Evolutionary conservation across 352 stramenopile genomes (phyloP).

Genomic region (Lagenidium giganteum): DNA sequence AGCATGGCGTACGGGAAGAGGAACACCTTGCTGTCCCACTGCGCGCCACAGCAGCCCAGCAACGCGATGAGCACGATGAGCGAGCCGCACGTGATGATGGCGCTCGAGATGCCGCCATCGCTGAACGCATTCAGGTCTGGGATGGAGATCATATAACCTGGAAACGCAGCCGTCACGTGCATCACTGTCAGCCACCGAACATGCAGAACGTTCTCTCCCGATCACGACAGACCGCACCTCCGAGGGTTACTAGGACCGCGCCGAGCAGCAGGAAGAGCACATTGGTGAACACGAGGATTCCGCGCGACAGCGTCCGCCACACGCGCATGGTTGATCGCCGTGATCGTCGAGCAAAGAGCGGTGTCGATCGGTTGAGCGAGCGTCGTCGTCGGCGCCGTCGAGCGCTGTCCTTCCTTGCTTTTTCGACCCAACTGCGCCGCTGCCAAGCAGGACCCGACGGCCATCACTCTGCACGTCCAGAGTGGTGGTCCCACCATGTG

Average conservation of each 20-base stretch:
- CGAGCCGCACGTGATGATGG: conserved; percentile 75
- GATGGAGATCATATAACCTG: conserved; percentile 77
- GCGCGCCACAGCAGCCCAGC: conserved; percentile 73
- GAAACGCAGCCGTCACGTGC: conserved; percentile 6
- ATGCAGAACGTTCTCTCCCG: neutral
- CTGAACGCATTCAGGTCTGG: conserved; percentile 81
- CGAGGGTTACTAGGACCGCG: conserved; percentile 72
- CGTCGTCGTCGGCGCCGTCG: too few species aligned
- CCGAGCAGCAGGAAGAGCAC: conserved; percentile 83
- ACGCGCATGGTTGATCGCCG: conserved; percentile 39
- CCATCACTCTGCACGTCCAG: too few species aligned
- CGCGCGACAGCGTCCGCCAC: conserved; percentile 72
- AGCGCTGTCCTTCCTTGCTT: too few species aligned
- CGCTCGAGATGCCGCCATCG: conserved; percentile 65
- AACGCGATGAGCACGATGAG: conserved; percentile 76
- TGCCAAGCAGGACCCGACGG: too few species aligned
- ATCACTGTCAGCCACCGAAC: too few species aligned
- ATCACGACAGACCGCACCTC: conserved; percentile 27
- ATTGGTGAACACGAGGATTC: conserved; percentile 85
- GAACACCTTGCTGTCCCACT: conserved; percentile 86
- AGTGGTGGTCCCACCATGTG: too few species aligned
- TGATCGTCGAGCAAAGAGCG: too few species aligned
- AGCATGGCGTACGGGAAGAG: conserved; percentile 79
- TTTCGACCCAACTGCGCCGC: too few species aligned
- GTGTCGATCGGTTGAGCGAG: too few species aligned